Evolutionary conservation across 495 filamentous ascomycete species (phyloP), one percentile per base, ranked within the genome.

Genomic region (Bacidia gigantensis): DNA sequence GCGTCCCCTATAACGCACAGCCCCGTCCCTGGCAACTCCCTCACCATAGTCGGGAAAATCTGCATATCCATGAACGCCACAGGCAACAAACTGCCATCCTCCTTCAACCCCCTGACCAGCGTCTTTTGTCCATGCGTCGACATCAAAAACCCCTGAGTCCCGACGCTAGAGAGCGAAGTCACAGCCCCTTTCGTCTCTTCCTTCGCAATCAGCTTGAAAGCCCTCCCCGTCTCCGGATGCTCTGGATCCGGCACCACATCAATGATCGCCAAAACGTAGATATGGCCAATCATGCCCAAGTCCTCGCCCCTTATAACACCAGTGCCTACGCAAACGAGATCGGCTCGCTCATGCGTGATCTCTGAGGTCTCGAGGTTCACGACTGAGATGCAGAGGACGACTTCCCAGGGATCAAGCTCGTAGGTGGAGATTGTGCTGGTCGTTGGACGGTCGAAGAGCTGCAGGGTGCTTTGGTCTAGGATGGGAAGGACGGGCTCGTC

Each of bases 1-100:
- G 85, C 89, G 69, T 99, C 92, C 0, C 83, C 84, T 63, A 95
- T 73, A 3, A 94, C 66, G 57, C 80, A 86, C 62, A 97, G 72
- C 2, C 90, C 89, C 0, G 88, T 93, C 1, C 83, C 81, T 22
- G 76, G 76, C 35, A 97, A 72, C 56, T 86, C 85, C 62, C 89
- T 93, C 44, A 83, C 80, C 2, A 82, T 76, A 1, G 78, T 86
- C 26, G 94, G 84, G 64, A 90, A 89, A 67, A 85, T 88, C 69
- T 86, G 89, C 82, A 95, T 89, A 60, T 99, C 92, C 80, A 99
- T 86, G 60, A 99, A 99, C 0, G 92, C 92, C 21, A 97, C 90
- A 0, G 92, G 92, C 1, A 97, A 74, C 42, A 97, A 73, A 2
- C 80, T 84, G 1, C 86, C 84, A 59, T 99, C 92, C 67, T 97